Percentiles rank a stretch among this genome's conserved stretches.
Conservation (phyloP, 139 green algal species). For the Edaphochlamys debaryana region DNA sequence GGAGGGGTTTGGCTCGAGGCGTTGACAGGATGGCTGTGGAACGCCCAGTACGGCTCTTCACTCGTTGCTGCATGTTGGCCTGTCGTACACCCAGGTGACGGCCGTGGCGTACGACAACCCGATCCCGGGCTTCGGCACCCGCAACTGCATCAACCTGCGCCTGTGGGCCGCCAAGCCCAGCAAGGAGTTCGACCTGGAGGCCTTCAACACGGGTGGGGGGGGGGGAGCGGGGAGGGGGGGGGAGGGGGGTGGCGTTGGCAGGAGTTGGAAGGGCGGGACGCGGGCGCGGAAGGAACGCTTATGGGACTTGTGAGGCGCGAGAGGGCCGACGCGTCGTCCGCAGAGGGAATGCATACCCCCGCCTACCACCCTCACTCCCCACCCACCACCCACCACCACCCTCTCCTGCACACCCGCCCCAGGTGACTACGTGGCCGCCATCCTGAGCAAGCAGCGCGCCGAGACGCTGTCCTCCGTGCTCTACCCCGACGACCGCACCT, state of each 20-base stretch:
- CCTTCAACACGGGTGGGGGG: conserved; percentile 97
- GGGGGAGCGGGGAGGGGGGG: neutral
- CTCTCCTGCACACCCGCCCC: no score
- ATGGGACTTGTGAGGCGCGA: no score
- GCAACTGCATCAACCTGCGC: conserved; percentile 98
- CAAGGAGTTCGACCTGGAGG: conserved; percentile 97
- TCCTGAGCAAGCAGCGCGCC: conserved; percentile 94
- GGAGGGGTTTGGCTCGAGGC: no score
- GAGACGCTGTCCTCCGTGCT: conserved; percentile 97
- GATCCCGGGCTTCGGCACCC: conserved; percentile 97
- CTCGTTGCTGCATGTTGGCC: neutral
- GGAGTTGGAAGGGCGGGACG: no score
- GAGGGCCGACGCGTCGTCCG: no score
- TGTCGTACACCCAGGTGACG: conserved; percentile 70
- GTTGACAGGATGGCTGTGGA: no score
- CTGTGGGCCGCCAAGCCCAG: conserved; percentile 95
- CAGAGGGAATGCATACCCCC: no score
- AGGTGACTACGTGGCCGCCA: conserved; percentile 86
- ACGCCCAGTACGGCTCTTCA: no score
- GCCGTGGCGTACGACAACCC: conserved; percentile 98
- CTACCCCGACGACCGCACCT: conserved; percentile 98
- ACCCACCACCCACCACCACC: no score
- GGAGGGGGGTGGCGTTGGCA: neutral
- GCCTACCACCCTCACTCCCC: no score
- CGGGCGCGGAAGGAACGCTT: no score